A percentile compares a stretch with the other conserved stretches of the same genome.
Evolutionary conservation across 2,329 filamentous ascomycete genomes (phyloP).

Genomic region (Trichophaea hybrida): DNA sequence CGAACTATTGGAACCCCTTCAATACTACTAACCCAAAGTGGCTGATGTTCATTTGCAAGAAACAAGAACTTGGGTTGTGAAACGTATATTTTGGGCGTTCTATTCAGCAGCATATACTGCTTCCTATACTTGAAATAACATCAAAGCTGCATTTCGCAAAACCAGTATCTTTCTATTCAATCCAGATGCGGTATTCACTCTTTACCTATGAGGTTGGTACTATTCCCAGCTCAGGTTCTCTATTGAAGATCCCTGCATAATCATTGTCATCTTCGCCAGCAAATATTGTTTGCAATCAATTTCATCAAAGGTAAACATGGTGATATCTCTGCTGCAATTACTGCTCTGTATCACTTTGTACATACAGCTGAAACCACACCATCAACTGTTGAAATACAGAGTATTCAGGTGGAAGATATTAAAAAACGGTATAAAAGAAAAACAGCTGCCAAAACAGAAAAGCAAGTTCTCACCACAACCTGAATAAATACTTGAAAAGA

Average conservation of each 20-base stretch:
- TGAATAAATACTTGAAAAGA: not conserved
- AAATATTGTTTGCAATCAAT: not conserved
- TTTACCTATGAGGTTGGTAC: too few species aligned
- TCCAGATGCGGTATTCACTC: not conserved
- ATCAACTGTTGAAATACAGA: not conserved
- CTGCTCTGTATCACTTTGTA: not conserved
- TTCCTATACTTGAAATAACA: not conserved
- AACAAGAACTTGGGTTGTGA: not conserved
- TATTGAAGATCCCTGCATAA: not conserved
- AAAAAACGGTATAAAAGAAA: not conserved
- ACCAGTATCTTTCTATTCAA: not conserved
- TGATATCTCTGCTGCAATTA: not conserved
- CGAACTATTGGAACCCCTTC: too few species aligned
- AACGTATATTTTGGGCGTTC: too few species aligned
- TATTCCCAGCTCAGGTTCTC: too few species aligned
- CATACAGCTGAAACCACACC: not conserved
- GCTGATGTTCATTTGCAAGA: constrained; percentile 1
- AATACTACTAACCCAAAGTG: too few species aligned
- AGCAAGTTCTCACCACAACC: not conserved
- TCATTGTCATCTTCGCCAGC: not conserved
- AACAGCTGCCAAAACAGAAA: too few species aligned
- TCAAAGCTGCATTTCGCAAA: constrained; percentile 1
- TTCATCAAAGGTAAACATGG: not conserved
- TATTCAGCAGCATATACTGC: not conserved
- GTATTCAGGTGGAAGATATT: not conserved